A percentile compares a stretch with the other conserved stretches of the same genome.
Conservation (phyloP, 768 basidiomycete genomes). For the Boletus insuetus region DNA sequence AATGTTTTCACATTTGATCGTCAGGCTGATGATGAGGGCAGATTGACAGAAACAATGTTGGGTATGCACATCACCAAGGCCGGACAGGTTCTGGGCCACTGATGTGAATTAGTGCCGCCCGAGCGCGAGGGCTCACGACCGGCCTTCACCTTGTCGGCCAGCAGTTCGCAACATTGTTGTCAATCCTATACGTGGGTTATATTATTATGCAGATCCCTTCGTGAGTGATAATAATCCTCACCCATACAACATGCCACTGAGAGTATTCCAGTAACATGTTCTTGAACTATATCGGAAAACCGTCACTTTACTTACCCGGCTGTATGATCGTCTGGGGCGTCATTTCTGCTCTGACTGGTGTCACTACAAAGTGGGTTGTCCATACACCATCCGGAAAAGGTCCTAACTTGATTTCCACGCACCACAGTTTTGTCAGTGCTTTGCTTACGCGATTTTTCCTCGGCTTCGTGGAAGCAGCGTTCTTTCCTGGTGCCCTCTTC, state of each 20-base stretch:
- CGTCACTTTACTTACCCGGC: constrained; percentile 61
- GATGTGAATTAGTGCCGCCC: constrained; percentile 50
- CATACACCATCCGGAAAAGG: neutral
- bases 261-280: constrained; percentile 59
- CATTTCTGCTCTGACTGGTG: constrained; percentile 47
- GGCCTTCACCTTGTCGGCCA: constrained; percentile 60
- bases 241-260: neutral
- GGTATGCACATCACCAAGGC: constrained; percentile 36
- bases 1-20: neutral
- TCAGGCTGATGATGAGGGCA: constrained; percentile 19
- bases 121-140: constrained; percentile 62
- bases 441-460: constrained; percentile 51
- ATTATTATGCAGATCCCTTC: constrained; percentile 44
- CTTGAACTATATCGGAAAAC: constrained; percentile 61
- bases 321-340: constrained; percentile 74
- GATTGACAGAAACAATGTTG: constrained; percentile 71
- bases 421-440: constrained; percentile 38
- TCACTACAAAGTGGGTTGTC: constrained; percentile 29
- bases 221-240: constrained; percentile 18
- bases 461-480: constrained; percentile 51
- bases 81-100: neutral
- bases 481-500: constrained; percentile 45
- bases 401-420: neutral
- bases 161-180: constrained; percentile 66
- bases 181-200: constrained; percentile 63